Base-by-base conservation (phyloP, 257 asterid species). In the Parsonsia alboflavescens region DNA sequence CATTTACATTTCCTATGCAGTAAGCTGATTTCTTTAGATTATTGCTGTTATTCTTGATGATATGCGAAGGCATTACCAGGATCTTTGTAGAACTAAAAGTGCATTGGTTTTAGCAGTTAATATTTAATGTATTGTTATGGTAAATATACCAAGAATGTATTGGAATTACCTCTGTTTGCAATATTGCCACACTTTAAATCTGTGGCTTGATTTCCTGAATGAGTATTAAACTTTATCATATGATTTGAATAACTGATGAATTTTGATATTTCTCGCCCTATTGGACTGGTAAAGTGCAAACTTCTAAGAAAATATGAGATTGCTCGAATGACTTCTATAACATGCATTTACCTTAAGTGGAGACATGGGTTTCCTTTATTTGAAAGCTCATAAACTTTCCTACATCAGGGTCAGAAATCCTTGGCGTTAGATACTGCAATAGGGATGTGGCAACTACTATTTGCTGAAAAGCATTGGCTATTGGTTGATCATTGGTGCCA, bases 401-500 rank as follows among this genome's bases (percentile, higher is more conserved):
- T 73, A 70, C 78, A 82, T 73, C 93, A 95, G 99, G 99, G 98
- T 75, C 99, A 95, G 86, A 95, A 95, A 82, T 95, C 99, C 53
- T 79, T 95, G 86, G 99, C 98, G 62, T 82, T 95, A 83, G 99
- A 95, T 84, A 95, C 99, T 21, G 99, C 99, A 67, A 95, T 95
- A 72, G 99, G 99, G 72, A 95, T 95, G 99, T 95, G 99, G 99
- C 99, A 95, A 80, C 82, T 95, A 81, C 83, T 95, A 75, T 95
- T 92, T 86, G 92, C 97, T 44, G 99, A 92, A 83, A 90, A 83
- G 84, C 89, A 88, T 71, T 95, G 98, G 99, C 97, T 96, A 24
- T 82, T 92, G 78, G 98, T 95, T 46, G 98, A 92, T 62, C 93
- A 90, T 73, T 95, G 99, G 99, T 92, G 98, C 88, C 99, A 89